A percentile compares a stretch with the other conserved stretches of the same genome.
Conservation (phyloP, 345 rosid genomes). For the Arabis alpina region DNA sequence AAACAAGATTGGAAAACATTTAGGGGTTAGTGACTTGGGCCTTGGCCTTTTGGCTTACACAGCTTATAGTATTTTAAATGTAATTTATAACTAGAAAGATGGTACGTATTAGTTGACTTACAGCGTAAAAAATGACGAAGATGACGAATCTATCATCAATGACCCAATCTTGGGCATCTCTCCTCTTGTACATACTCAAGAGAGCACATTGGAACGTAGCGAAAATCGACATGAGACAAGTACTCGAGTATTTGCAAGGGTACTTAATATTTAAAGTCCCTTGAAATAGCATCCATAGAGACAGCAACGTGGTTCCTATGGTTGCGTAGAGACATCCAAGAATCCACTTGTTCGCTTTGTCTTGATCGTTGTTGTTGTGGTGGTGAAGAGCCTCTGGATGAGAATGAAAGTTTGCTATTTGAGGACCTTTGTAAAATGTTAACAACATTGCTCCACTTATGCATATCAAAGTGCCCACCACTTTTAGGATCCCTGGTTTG, state of each 20-base stretch:
- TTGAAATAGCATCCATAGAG: conserved; percentile 65
- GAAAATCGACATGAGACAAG: conserved; percentile 60
- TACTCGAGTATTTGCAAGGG: conserved; percentile 68
- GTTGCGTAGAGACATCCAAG: conserved; percentile 18
- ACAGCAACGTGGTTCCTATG: conserved; percentile 43
- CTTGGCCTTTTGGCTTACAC: too few relatives aligned
- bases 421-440: conserved; percentile 59
- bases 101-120: conserved; percentile 31
- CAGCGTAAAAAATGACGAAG: conserved; percentile 53
- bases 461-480: conserved; percentile 57
- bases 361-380: conserved; percentile 13
- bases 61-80: too few relatives aligned
- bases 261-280: conserved; percentile 52
- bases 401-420: conserved; percentile 41
- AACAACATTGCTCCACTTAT: conserved; percentile 59
- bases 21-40: too few relatives aligned
- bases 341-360: conserved; percentile 22
- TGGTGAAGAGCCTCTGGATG: conserved; percentile 8
- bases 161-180: conserved; percentile 51
- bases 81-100: too few relatives aligned
- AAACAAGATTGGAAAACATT: too few relatives aligned
- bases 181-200: conserved; percentile 48
- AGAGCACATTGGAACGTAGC: conserved; percentile 63
- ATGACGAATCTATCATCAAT: conserved; percentile 54
- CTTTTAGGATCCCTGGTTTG: conserved; percentile 55